Base-by-base conservation (phyloP, 495 filamentous ascomycete species). In the Neurospora hispaniola region DNA sequence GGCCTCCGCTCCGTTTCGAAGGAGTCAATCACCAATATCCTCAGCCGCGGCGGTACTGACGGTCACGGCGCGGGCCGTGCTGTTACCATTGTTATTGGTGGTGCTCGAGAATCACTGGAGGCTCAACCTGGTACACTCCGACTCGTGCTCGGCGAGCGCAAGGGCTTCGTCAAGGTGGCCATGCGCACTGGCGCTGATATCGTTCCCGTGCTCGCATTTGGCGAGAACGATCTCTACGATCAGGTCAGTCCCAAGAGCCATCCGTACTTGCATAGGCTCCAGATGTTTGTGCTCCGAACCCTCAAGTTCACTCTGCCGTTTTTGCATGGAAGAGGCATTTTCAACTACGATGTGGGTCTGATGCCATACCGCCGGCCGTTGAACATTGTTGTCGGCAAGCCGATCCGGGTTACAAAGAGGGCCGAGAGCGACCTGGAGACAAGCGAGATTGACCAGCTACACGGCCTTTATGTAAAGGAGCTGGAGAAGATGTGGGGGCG, bases 331-430 rank as follows among this genome's bases (percentile, higher is more conserved):
- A 80, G 94, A 18, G 96, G 96, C 2, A 90, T 98, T 10, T 98
- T 98, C 81, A 99, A 99, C 78, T 98, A 99, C 75, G 96, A 99
- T 79, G 92, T 97, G 1, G 96, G 96, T 1, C 78, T 98, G 71
- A 92, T 98, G 92, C 96, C 96, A 8, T 98, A 98, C 81, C 88
- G 96, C 42, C 84, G 90, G 43, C 90, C 94, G 18, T 75, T 99
- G 48, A 95, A 98, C 77, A 87, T 97, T 42, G 94, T 99, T 9
- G 92, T 97, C 8, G 95, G 94, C 3, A 84, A 86, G 72, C 93
- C 94, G 3, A 92, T 97, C 71, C 84, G 86, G 71, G 92, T 97
- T 18, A 76, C 82, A 71, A 72, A 78, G 69, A 59, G 41, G 70
- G 74, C 75, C 1, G 76, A 74, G 12, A 80, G 82, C 8, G 79